These are phyloP conservation scores for Xylariomycetidae sp. DNA, from an alignment of 2,329 filamentous ascomycete species.

Conservation along the genomic window DNA sequence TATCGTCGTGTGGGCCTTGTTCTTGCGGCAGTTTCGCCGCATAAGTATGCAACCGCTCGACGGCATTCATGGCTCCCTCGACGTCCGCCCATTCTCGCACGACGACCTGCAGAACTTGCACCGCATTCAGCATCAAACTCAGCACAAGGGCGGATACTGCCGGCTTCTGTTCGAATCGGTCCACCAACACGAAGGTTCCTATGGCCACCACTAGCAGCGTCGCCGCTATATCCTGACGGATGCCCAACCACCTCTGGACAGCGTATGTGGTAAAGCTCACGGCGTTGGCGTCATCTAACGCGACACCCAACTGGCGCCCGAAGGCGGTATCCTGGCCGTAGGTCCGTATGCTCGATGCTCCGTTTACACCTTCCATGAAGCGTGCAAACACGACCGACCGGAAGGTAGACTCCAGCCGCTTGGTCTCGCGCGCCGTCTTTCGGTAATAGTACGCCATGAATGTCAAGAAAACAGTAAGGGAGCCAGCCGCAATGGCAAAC, in stretches of 20 bases:
- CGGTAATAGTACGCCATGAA: constrained; percentile 62
- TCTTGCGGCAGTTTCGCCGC: constrained; percentile 60
- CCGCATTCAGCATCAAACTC: constrained; percentile 62
- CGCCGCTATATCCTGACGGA: constrained; percentile 59
- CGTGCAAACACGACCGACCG: constrained; percentile 60
- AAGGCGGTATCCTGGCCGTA: constrained; percentile 60
- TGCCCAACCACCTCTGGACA: constrained; percentile 63
- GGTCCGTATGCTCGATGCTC: constrained; percentile 58
- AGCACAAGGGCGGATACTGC: constrained; percentile 62
- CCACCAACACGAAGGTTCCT: constrained; percentile 61
- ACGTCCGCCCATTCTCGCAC: constrained; percentile 65
- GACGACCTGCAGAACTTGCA: constrained; percentile 64
- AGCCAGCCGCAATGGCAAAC: constrained; percentile 59
- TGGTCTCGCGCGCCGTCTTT: constrained; percentile 62
- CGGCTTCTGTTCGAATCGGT: constrained; percentile 56
- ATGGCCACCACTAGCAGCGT: constrained; percentile 58
- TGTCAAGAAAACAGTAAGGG: constrained; percentile 54
- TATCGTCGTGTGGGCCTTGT: constrained; percentile 33
- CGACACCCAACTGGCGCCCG: constrained; percentile 44
- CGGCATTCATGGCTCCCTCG: constrained; percentile 67
- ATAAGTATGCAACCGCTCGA: constrained; percentile 63
- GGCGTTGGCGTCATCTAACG: constrained; percentile 62
- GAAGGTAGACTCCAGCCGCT: constrained; percentile 62
- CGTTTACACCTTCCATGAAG: constrained; percentile 60
- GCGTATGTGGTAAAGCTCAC: constrained; percentile 65